Evolutionary conservation across 192 early-diverging fungal species (phyloP).

Genomic region (Dissophora globulifera): DNA sequence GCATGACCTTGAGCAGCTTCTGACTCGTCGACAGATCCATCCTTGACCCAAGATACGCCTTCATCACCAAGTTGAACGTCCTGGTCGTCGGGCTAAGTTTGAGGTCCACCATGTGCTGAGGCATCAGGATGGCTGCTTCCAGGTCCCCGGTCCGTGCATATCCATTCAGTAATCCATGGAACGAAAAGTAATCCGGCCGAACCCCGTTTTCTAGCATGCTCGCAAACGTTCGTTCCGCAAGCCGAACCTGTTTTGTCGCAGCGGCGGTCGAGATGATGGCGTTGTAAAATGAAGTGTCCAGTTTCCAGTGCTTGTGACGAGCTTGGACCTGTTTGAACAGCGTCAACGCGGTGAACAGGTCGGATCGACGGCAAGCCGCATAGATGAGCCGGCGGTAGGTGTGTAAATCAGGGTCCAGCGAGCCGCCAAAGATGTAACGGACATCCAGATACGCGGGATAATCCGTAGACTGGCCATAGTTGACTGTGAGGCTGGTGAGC

Average conservation of each 20-base stretch:
- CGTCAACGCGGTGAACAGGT: conserved; percentile 22
- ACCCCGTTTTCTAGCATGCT: conserved; percentile 30
- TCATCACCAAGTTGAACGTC: conserved; percentile 54
- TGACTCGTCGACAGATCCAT: conserved; percentile 21
- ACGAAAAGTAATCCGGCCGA: conserved; percentile 36
- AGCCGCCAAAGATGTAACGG: conserved; percentile 22
- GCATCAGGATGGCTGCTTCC: conserved; percentile 26
- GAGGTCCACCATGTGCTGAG: conserved; percentile 46
- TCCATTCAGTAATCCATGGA: conserved; percentile 48
- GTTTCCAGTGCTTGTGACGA: conserved; percentile 13
- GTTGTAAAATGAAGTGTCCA: conserved; percentile 38
- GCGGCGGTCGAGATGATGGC: conserved; percentile 44
- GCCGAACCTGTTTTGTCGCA: conserved; percentile 11
- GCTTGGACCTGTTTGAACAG: conserved; percentile 14
- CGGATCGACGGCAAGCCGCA: conserved; percentile 49
- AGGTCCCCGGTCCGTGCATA: conserved; percentile 30
- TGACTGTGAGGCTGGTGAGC: conserved; percentile 34
- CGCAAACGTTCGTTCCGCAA: conserved; percentile 33
- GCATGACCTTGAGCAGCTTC: conserved; percentile 33
- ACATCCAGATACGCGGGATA: conserved; percentile 26
- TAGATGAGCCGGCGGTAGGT: conserved; percentile 45
- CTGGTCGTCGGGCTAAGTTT: conserved; percentile 40
- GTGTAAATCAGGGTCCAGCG: conserved; percentile 23
- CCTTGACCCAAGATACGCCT: conserved; percentile 27
- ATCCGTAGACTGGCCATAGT: conserved; percentile 5